Percentiles rank a stretch among this genome's conserved stretches.
phyloP scores from a whole-genome alignment of 441 rosid species.

The Arabidopsis lyrata region DNA sequence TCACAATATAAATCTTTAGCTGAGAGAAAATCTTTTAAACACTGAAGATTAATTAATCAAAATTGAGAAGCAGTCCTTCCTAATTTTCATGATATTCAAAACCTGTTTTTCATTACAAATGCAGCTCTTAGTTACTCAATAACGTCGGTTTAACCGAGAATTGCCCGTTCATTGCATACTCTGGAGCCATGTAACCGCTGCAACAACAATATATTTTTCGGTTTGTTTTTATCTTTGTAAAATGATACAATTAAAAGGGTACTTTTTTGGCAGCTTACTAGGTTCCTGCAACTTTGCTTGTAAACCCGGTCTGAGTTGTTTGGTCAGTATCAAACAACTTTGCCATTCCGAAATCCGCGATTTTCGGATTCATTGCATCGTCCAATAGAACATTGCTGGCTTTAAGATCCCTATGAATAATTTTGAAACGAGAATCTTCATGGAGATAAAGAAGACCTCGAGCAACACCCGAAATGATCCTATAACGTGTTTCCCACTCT shows the following conservation, averaged over 20 bases:
- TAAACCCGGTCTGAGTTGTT: conserved; percentile 19
- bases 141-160: conserved; percentile 16
- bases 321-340: conserved; percentile 49
- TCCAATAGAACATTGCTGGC: conserved; percentile 60
- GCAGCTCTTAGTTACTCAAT: neutral
- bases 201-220: neutral
- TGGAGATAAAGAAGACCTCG: conserved; percentile 59
- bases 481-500: conserved; percentile 48
- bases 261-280: conserved; percentile 12
- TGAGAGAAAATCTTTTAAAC: conserved; percentile 1
- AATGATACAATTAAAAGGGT: neutral
- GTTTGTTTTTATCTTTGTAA: neutral
- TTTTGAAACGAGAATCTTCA: conserved; percentile 54
- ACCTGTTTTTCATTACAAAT: neutral
- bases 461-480: conserved; percentile 50
- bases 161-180: conserved; percentile 17
- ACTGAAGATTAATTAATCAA: neutral
- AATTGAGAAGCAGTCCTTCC: neutral
- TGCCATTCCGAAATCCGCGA: conserved; percentile 63
- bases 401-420: conserved; percentile 60
- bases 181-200: conserved; percentile 44
- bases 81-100: neutral
- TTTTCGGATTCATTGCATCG: conserved; percentile 55
- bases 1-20: neutral
- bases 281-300: conserved; percentile 35